Base-by-base conservation (phyloP, 441 rosid genomes). In the Erodium texanum region DNA sequence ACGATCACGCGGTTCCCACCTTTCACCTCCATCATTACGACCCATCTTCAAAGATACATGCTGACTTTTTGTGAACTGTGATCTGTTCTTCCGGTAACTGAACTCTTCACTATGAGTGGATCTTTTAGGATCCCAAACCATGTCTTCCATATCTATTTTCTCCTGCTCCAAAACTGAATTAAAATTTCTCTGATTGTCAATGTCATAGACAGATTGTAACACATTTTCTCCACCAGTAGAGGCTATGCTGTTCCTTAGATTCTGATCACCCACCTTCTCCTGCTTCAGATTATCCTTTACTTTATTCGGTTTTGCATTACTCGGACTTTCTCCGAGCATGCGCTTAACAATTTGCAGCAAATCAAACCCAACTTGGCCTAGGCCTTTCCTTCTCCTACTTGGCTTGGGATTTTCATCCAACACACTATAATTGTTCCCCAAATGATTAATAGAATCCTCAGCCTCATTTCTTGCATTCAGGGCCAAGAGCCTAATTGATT, bases 401-500 rank as follows among this genome's bases (percentile, higher is more conserved):
- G 77, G 62, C 67, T 79, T 86, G 62, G 41, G 79, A 8, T 75
- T 81, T 74, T 84, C 87, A 11, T 24, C 14, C 38, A 66, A 54
- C 38, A 67, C 69, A 72, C 48, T 66, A 34, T 43, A 68, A 24
- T 73, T 56, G 66, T 68, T 76, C 34, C 77, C 83, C 22, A 65
- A 38, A 67, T 61, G 11, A 68, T 73, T 78, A 50, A 78, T 23
- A 34, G 72, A 65, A 41, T 67, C 77, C 73, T 75, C 75, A 5
- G 79, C 58, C 24, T 29, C 48, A 71, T 68, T 74, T 78, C 85
- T 80, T 41, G 79, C 80, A 71, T 73, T 70, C 34, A 66, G 75
- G 67, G 84, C 82, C 0, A 71, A 80, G 18, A 61, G 43, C 74
- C 78, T 76, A 54, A 88, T 76, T 2, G 80, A 79, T 70, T 85